These are phyloP conservation scores for Cetraspora pellucida DNA, from an alignment of 192 early-diverging fungal species.

Conservation along the genomic window DNA sequence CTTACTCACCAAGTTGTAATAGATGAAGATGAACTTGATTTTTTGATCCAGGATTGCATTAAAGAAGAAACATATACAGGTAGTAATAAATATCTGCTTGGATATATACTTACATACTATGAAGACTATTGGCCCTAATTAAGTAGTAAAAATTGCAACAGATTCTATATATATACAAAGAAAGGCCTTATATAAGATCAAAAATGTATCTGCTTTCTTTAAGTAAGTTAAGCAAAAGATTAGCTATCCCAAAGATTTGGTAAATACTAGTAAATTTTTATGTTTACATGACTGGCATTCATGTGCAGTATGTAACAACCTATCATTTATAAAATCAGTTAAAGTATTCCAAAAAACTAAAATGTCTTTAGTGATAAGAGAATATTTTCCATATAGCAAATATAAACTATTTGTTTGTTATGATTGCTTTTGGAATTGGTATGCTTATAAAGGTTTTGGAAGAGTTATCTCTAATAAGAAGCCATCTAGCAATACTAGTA, in stretches of 20 bases:
- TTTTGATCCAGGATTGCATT: conserved; percentile 14
- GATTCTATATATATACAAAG: conserved; percentile 14
- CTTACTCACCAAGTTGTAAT: conserved; percentile 9
- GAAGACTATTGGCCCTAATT: neutral
- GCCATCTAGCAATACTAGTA: neutral
- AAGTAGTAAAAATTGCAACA: conserved; percentile 11
- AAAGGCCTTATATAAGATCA: conserved; percentile 7
- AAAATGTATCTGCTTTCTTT: conserved; percentile 17
- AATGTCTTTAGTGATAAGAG: neutral
- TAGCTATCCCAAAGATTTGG: too few relatives aligned
- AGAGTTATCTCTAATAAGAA: too few relatives aligned
- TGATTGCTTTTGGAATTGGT: conserved; percentile 7
- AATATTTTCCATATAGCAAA: neutral
- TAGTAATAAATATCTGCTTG: conserved; percentile 10
- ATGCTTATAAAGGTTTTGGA: neutral
- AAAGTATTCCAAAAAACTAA: conserved; percentile 12
- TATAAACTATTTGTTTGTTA: conserved; percentile 17
- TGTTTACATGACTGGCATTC: neutral
- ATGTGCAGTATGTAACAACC: conserved; percentile 3
- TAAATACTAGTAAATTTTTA: neutral
- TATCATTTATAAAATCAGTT: neutral
- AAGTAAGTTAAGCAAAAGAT: conserved; percentile 9
- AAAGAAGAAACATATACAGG: conserved; percentile 8
- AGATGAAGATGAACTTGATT: conserved; percentile 24
- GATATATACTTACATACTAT: conserved; percentile 20